phyloP scores from a whole-genome alignment of 768 basidiomycete species.

The Crucibulum laeve region DNA sequence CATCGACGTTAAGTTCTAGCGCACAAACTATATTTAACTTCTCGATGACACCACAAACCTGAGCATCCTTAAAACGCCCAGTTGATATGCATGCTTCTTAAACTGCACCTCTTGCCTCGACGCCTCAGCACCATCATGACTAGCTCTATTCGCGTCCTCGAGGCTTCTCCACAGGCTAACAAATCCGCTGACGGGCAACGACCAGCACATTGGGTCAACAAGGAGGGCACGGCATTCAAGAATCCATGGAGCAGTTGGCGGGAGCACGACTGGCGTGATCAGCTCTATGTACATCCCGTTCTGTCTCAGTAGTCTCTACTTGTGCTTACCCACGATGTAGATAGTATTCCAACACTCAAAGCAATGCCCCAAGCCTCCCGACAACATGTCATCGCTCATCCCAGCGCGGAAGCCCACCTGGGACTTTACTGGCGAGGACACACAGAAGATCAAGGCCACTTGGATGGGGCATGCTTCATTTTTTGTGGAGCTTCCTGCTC shows the following conservation, averaged over 20 bases:
- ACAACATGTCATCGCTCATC: background rate
- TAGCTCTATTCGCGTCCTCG: too few relatives aligned
- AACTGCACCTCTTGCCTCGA: too few relatives aligned
- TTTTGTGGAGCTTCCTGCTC: slow-evolving; percentile 1
- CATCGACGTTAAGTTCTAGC: too few relatives aligned
- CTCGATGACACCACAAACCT: too few relatives aligned
- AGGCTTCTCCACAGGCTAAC: too few relatives aligned
- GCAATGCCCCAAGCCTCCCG: background rate
- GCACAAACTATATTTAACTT: too few relatives aligned
- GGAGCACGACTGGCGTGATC: background rate
- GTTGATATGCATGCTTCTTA: too few relatives aligned
- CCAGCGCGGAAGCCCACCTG: background rate
- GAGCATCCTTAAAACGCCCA: too few relatives aligned
- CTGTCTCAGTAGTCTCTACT: background rate
- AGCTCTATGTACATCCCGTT: background rate
- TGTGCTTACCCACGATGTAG: background rate
- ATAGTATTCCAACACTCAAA: background rate
- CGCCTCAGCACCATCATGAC: too few relatives aligned
- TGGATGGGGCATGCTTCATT: slow-evolving; percentile 5
- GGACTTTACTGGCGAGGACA: background rate
- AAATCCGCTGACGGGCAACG: too few relatives aligned
- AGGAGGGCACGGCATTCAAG: background rate
- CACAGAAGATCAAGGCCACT: background rate
- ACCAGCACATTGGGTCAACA: background rate
- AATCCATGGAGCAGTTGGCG: background rate